Base-by-base conservation (phyloP, 805 yeast genomes). In the Peterozyma toletana region DNA sequence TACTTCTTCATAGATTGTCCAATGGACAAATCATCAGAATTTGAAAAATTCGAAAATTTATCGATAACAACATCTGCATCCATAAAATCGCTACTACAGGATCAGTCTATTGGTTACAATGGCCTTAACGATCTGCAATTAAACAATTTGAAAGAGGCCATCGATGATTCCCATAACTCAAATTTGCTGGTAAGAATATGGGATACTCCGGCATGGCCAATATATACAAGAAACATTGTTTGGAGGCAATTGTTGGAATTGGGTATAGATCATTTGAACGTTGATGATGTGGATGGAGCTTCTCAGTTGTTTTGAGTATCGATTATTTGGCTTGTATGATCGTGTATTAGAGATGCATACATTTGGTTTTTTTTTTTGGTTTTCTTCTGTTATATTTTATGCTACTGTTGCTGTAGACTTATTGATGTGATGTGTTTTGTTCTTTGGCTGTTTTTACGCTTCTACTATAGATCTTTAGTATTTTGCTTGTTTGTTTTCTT, bases 181-280 rank as follows among this genome's bases (percentile, higher is more conserved):
- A 72, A 73, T n/a, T 53, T 83, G 41, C 70, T 70, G 50, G 72
- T 84, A 0, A 64, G 90, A 43, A 65, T 83, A 34, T 84, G 90
- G 89, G 89, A 81, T 27, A 81, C 79, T 5, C 80, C 86, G 1
- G 65, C 64, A 30, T 82, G 86, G 83, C 88, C 90, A 2, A 52
- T 58, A 3, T 48, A 56, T 7, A 55, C 66, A 29, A 67, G 78
- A 44, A 58, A 73, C 42, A 55, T 56, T 6, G 71, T 80, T 33
- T 76, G 83, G 77, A 53, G 56, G 45, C 76, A 73, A 47, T 59
- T 78, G 18, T 56, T 70, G 35, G 62, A 59, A 17, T 46, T 67
- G 18, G 80, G 78, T 6, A 66, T 73, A 11, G 89, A 83, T 56
- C 66, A 73, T 44, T 55, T 83, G 39, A 83, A 82, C 52, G 78